phyloP scores from a whole-genome alignment of 768 basidiomycete genomes.

The Suillus clintonianus region DNA sequence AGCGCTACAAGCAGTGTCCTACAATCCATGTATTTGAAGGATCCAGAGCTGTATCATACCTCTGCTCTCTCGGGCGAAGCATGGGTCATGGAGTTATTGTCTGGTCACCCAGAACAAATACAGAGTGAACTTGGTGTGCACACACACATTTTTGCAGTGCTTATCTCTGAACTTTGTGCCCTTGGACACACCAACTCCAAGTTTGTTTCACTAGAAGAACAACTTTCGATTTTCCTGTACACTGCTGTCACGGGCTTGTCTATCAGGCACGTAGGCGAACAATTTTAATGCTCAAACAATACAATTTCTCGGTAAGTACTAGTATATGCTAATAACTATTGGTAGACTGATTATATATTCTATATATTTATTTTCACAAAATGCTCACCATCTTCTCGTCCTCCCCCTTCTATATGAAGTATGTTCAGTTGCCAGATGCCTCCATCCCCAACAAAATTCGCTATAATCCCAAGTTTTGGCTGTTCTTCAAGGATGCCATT shows the following conservation, averaged over 20 bases:
- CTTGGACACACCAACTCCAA: slow-evolving; percentile 10
- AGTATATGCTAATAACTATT: background rate
- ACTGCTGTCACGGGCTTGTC: slow-evolving; percentile 13
- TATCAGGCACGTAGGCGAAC: slow-evolving; percentile 22
- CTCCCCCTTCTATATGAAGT: slow-evolving; percentile 26
- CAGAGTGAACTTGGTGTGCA: slow-evolving; percentile 18
- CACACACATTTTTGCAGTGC: background rate
- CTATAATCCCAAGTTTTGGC: slow-evolving; percentile 28
- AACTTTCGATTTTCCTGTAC: slow-evolving; percentile 39
- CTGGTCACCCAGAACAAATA: slow-evolving; percentile 19
- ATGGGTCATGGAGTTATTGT: slow-evolving; percentile 21
- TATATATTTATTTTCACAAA: slow-evolving; percentile 19
- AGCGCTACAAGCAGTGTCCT: no score
- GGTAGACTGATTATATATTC: background rate
- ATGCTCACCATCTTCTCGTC: slow-evolving; percentile 19
- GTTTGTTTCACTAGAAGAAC: slow-evolving; percentile 34
- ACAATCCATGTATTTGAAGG: no score
- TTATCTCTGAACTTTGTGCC: background rate
- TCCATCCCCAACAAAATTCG: slow-evolving; percentile 13
- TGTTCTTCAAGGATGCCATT: slow-evolving; percentile 30
- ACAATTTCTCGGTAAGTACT: slow-evolving; percentile 40
- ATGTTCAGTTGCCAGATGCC: slow-evolving; percentile 17
- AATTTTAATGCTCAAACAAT: slow-evolving; percentile 40
- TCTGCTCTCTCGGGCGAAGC: no score
- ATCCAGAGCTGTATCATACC: no score